These are phyloP conservation scores for Phtheirospermum japonicum DNA, from an alignment of 257 asterid species.

Conservation along the genomic window DNA sequence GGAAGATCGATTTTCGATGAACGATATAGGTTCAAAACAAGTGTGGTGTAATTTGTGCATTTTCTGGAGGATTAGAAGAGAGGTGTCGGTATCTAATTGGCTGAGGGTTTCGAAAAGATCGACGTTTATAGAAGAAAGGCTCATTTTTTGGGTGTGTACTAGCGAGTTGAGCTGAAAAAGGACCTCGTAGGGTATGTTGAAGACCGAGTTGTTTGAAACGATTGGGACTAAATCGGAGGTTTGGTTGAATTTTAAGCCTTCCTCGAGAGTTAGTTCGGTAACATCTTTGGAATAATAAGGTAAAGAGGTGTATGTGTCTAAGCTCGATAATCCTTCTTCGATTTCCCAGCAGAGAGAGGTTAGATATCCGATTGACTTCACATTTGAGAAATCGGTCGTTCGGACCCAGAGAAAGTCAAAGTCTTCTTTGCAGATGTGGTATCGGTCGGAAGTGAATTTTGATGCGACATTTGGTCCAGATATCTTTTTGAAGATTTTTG, in stretches of 20 bases:
- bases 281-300: constrained; percentile 46
- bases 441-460: constrained; percentile 59
- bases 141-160: constrained; percentile 71
- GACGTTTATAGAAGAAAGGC: constrained; percentile 56
- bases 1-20: constrained; percentile 40
- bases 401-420: constrained; percentile 77
- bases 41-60: constrained; percentile 65
- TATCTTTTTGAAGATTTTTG: constrained; percentile 61
- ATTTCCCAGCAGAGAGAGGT: constrained; percentile 77
- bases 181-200: constrained; percentile 59
- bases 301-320: constrained; percentile 43
- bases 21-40: constrained; percentile 66
- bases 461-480: constrained; percentile 64
- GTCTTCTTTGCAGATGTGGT: constrained; percentile 76
- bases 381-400: constrained; percentile 74
- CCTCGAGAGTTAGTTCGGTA: constrained; percentile 46
- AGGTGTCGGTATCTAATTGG: constrained; percentile 42
- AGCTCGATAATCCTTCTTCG: constrained; percentile 38
- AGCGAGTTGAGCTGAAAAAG: constrained; percentile 88
- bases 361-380: constrained; percentile 64
- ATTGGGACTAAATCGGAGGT: constrained; percentile 65
- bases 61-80: constrained; percentile 53
- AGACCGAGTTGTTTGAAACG: constrained; percentile 37
- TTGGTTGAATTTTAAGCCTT: constrained; percentile 38
- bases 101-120: constrained; percentile 56